Base-by-base conservation (phyloP, 768 basidiomycete species). In the Tephrocybe sp. region DNA sequence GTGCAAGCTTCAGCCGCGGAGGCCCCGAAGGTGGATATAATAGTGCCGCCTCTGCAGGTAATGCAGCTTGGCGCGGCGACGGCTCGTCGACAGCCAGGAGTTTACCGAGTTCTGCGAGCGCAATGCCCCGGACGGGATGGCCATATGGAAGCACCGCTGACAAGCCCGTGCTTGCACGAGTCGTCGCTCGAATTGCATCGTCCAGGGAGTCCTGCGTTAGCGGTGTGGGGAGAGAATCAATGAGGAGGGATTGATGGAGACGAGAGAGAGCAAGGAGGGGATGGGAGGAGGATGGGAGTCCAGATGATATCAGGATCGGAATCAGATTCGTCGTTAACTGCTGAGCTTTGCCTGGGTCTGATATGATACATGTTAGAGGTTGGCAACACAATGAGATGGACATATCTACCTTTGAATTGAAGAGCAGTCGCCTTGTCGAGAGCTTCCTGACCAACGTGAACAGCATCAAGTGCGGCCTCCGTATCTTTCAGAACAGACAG, bases 71-170 rank as follows among this genome's bases (percentile, higher is more conserved):
- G 1, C 64, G 64, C 3, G 82, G 79, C 3, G 68, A 65, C 0
- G 83, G 84, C 61, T 92, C 89, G 58, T 92, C 89, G 0, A 92
- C 86, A 0, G 82, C 80, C 5, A 94, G 73, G 6, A 93, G 69
- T 68, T 92, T 94, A 0, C 89, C 92, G 5, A 91, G 72, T 64
- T 95, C 92, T 2, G 85, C 83, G 7, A 86, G 69, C 4, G 87
- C 83, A 19, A 95, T 70, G 0, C 81, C 90, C 1, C 89, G 77
- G 1, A 87, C 77, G 0, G 94, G 92, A 63, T 96, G 93, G 1
- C 87, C 88, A 9, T 71, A 64, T 0, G 71, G 66, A 14, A 92
- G 75, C 2, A 89, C 62, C 11, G 62, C 65, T 4, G 68, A 63
- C 5, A 92, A 60, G 0, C 85, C 92, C 0, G 75, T 68, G 17